Evolutionary conservation across 495 filamentous ascomycete genomes (phyloP), one percentile per base, ranked within the genome.

Genomic region (Xylaria telfairii): DNA sequence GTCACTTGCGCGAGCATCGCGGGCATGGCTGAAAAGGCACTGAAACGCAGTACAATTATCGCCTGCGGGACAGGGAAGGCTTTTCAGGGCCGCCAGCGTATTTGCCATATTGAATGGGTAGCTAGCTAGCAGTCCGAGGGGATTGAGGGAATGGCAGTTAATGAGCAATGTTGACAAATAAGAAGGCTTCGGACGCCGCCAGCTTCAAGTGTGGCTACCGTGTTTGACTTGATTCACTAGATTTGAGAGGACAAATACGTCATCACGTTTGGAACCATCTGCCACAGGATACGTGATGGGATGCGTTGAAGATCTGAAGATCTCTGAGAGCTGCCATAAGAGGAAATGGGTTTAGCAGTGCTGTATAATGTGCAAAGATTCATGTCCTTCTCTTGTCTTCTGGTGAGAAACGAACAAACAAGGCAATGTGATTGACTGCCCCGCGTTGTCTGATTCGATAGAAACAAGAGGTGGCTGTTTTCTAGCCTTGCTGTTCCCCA

Each of bases 1-100:
- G 21, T 62, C 30, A 65, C 61, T 70, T 8, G 41, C 39, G 5
- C 37, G 57, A 10, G 12, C 32, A 65, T 76, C 73, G 49, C 82
- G 83, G 34, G 71, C 69, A 64, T 86, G 84, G 34, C 80, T 77
- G 53, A 80, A 85, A 17, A 78, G 77, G 72, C 84, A 86, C 15
- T 75, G 68, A 39, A 81, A 74, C 17, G 78, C 76, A 26, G 72
- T 77, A 72, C 84, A 86, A 5, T 60, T 69, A 70, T 88, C 80
- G 19, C 87, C 85, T 60, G 87, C 79, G 0, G 92, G 92, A 77
- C 92, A 95, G 37, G 85, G 80, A 34, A 93, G 82, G 34, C 82
- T 82, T 72, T 86, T 89, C 79, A 94, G 92, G 39, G 90, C 80
- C 4, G 88, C 88, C 15, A 91, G 83, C 7, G 91, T 81, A 17